Conservation (phyloP, 2,329 filamentous ascomycete genomes). For the Epichloe gansuensis region DNA sequence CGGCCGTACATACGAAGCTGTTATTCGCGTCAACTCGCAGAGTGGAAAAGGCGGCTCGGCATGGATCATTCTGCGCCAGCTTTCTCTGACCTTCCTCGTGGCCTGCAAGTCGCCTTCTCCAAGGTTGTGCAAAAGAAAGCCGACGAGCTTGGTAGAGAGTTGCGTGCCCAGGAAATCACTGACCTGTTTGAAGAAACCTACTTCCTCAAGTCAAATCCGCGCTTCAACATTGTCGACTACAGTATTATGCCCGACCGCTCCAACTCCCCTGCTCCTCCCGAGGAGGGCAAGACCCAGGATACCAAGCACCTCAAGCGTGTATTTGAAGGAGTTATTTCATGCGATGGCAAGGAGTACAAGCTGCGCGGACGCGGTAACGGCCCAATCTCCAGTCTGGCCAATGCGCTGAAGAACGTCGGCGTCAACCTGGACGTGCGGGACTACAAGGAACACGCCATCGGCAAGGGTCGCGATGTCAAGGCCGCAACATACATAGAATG, state of each 20-base stretch:
- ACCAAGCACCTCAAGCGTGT: slow-evolving; percentile 68
- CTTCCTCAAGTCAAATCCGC: slow-evolving; percentile 69
- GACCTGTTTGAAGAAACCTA: slow-evolving; percentile 82
- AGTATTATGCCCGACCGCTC: slow-evolving; percentile 78
- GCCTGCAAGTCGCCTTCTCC: slow-evolving; percentile 83
- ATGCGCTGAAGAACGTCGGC: slow-evolving; percentile 65
- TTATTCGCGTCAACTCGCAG: slow-evolving; percentile 96
- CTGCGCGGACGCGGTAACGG: slow-evolving; percentile 78
- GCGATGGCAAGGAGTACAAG: slow-evolving; percentile 68
- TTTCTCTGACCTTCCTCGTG: slow-evolving; percentile 84
- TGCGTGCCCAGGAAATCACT: slow-evolving; percentile 73
- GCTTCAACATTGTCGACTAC: slow-evolving; percentile 84
- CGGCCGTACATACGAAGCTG: slow-evolving; percentile 91
- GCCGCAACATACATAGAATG: slow-evolving; percentile 96
- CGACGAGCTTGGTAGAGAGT: slow-evolving; percentile 71
- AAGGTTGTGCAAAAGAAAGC: slow-evolving; percentile 73
- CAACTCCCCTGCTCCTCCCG: slow-evolving; percentile 55
- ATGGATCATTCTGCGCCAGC: slow-evolving; percentile 82
- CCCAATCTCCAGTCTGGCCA: slow-evolving; percentile 77
- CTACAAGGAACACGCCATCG: slow-evolving; percentile 94
- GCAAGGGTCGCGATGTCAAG: slow-evolving; percentile 68
- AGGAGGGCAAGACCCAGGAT: slow-evolving; percentile 58
- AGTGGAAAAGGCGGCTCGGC: slow-evolving; percentile 89
- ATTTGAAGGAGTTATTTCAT: slow-evolving; percentile 74
- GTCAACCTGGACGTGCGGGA: slow-evolving; percentile 84